A percentile compares a stretch with the other conserved stretches of the same genome.
These are phyloP conservation scores for Chlamydomonas urium DNA, from an alignment of 139 green algal species.

Conservation along the genomic window DNA sequence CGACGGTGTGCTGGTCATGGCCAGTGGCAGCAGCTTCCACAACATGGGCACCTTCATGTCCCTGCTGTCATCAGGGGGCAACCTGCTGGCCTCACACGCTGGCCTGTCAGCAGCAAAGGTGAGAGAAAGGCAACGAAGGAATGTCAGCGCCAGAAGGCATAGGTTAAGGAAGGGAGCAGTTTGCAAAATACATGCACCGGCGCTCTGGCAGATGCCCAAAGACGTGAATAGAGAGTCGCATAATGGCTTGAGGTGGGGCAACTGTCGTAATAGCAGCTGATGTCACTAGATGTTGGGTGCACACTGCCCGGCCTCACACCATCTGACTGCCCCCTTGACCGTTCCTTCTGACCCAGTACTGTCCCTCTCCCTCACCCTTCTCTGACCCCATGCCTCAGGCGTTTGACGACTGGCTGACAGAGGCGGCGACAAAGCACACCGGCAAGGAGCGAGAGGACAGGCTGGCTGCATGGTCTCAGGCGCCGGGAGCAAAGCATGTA, in stretches of 20 bases:
- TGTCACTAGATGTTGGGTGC: too few relatives aligned
- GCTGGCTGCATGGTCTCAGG: background rate
- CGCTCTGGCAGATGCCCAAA: background rate
- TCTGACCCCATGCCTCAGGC: too few relatives aligned
- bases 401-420: background rate
- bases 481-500: too few relatives aligned
- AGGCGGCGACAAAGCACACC: background rate
- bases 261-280: too few relatives aligned
- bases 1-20: conserved; percentile 72
- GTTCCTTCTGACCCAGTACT: background rate
- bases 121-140: too few relatives aligned
- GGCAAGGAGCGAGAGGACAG: background rate
- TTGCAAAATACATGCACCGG: background rate
- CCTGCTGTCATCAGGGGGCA: background rate
- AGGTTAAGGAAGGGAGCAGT: background rate
- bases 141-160: too few relatives aligned
- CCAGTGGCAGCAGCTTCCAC: conserved; percentile 58
- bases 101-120: too few relatives aligned
- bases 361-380: too few relatives aligned
- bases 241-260: too few relatives aligned
- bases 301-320: too few relatives aligned
- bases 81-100: too few relatives aligned
- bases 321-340: background rate
- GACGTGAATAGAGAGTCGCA: background rate
- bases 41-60: conserved; percentile 38